A percentile compares a stretch with the other conserved stretches of the same genome.
Evolutionary conservation across 495 filamentous ascomycete genomes (phyloP).

Genomic region (Trichoderma erinaceum): DNA sequence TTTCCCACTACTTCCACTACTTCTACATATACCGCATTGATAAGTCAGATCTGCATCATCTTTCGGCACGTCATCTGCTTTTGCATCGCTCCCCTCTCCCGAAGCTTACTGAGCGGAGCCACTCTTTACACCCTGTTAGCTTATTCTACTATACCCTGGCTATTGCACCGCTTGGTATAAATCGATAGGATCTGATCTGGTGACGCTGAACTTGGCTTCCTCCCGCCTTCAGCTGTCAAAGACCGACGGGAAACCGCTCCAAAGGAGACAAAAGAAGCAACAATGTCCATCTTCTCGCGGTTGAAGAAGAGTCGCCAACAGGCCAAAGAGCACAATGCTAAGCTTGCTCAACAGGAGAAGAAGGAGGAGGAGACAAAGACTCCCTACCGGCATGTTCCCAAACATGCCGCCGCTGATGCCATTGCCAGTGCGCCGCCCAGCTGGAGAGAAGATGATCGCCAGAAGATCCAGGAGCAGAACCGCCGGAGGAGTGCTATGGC

Average conservation of each 20-base stretch:
- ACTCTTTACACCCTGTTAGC: neutral
- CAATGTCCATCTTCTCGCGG: constrained; percentile 50
- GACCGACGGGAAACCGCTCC: neutral
- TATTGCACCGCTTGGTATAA: neutral
- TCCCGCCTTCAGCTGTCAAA: neutral
- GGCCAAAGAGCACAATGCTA: constrained; percentile 44
- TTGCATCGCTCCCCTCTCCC: constrained; percentile 1
- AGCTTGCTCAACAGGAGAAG: constrained; percentile 39
- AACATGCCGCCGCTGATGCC: constrained; percentile 52
- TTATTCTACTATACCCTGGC: constrained; percentile 6
- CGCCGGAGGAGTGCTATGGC: constrained; percentile 36
- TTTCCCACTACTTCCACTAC: neutral
- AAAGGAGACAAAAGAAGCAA: neutral
- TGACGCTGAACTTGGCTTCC: neutral
- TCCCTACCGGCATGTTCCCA: constrained; percentile 51
- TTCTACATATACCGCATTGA: neutral
- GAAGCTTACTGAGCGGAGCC: neutral
- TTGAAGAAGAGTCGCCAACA: constrained; percentile 42
- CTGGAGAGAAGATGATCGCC: constrained; percentile 39
- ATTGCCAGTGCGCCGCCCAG: constrained; percentile 45
- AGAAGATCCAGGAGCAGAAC: constrained; percentile 39
- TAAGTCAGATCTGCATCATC: neutral
- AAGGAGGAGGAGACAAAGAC: constrained; percentile 30
- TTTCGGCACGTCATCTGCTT: neutral
- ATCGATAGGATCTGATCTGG: neutral